Conservation (phyloP, 805 yeast species). For the Yarrowia deformans region DNA sequence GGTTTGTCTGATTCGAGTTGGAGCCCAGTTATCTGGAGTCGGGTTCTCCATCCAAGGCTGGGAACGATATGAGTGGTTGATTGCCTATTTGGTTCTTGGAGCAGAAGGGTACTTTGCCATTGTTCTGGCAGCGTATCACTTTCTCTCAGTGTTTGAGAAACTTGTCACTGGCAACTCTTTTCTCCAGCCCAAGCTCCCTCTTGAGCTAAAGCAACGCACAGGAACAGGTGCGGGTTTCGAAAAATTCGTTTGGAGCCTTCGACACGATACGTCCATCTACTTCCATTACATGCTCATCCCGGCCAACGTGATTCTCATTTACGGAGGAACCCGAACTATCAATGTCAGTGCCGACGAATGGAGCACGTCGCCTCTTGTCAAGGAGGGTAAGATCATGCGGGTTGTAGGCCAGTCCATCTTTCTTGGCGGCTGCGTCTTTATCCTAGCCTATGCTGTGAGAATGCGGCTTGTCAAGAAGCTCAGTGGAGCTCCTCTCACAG, state of each 20-base stretch:
- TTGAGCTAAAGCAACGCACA: background rate
- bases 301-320: slow-evolving; percentile 24
- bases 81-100: slow-evolving; percentile 19
- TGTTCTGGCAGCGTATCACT: slow-evolving; percentile 12
- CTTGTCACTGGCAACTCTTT: slow-evolving; percentile 15
- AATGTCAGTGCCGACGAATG: background rate
- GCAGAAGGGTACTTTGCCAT: slow-evolving; percentile 27
- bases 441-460: slow-evolving; percentile 19
- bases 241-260: background rate
- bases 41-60: slow-evolving; percentile 21
- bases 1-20: slow-evolving; percentile 19
- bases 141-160: slow-evolving; percentile 17
- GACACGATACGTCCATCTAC: slow-evolving; percentile 17
- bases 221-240: background rate
- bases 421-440: slow-evolving; percentile 15
- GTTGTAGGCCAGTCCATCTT: slow-evolving; percentile 22
- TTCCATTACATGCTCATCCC: slow-evolving; percentile 35
- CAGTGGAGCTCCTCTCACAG: slow-evolving; percentile 8
- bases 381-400: slow-evolving; percentile 12
- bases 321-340: slow-evolving; percentile 14
- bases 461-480: slow-evolving; percentile 1
- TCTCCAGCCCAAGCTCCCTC: slow-evolving; percentile 10
- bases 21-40: slow-evolving; percentile 9
- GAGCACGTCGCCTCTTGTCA: slow-evolving; percentile 6
- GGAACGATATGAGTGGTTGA: slow-evolving; percentile 11